Conservation (phyloP, 139 green algal genomes). For the Pycnococcus provasolii region DNA sequence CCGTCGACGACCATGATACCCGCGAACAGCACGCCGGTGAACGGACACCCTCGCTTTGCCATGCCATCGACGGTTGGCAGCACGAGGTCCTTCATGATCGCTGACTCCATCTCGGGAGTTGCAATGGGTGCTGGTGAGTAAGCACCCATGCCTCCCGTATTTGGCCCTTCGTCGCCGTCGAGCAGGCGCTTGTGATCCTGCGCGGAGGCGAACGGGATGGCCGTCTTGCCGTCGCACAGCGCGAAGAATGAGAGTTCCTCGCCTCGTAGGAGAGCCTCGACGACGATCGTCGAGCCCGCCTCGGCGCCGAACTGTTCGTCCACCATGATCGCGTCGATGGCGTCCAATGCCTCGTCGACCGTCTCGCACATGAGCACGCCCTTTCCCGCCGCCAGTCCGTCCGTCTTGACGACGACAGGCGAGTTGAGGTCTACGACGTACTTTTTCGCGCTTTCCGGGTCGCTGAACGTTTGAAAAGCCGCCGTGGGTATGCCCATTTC, state of each 20-base stretch:
- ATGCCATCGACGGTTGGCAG: slow-evolving; percentile 75
- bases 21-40: slow-evolving; percentile 85
- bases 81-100: slow-evolving; percentile 78
- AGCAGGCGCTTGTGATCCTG: slow-evolving; percentile 93
- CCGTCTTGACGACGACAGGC: slow-evolving; percentile 94
- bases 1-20: slow-evolving; percentile 91
- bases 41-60: slow-evolving; percentile 67
- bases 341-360: slow-evolving; percentile 59
- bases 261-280: slow-evolving; percentile 91
- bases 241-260: slow-evolving; percentile 97
- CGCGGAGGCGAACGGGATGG: slow-evolving; percentile 56
- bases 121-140: slow-evolving; percentile 93
- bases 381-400: slow-evolving; percentile 85
- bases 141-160: slow-evolving; percentile 96
- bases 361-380: slow-evolving; percentile 78
- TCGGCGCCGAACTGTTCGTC: slow-evolving; percentile 56
- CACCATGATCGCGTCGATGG: slow-evolving; percentile 83
- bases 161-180: slow-evolving; percentile 91
- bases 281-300: slow-evolving; percentile 63
- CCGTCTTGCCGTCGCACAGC: slow-evolving; percentile 72
- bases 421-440: slow-evolving; percentile 38
- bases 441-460: slow-evolving; percentile 50
- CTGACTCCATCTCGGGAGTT: slow-evolving; percentile 55
- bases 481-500: slow-evolving; percentile 74
- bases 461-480: slow-evolving; percentile 66